A percentile compares a stretch with the other conserved stretches of the same genome.
Evolutionary conservation across 345 rosid species (phyloP).

Genomic region (Sisymbrium irio): DNA sequence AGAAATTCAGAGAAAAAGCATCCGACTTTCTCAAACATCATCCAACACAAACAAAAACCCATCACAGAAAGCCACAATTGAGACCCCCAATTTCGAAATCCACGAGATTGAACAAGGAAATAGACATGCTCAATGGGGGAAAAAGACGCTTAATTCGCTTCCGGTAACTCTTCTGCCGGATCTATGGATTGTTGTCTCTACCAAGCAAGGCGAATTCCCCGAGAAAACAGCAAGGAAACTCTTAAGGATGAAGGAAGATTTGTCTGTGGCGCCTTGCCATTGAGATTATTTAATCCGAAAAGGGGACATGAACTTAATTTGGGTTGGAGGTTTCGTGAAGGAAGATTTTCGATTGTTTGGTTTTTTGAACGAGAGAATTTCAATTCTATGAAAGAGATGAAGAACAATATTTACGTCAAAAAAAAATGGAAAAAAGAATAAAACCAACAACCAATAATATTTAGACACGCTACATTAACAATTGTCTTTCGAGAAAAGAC

Average conservation of each 20-base stretch:
- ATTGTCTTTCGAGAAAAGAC: too few relatives aligned
- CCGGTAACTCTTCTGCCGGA: slow-evolving; percentile 6
- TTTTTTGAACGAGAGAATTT: too few relatives aligned
- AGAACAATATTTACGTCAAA: too few relatives aligned
- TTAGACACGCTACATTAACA: too few relatives aligned
- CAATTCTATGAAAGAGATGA: too few relatives aligned
- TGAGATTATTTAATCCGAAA: slow-evolving; percentile 6
- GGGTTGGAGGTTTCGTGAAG: slow-evolving; percentile 18
- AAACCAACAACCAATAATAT: too few relatives aligned
- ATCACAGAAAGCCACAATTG: not conserved
- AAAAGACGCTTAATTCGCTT: slow-evolving; percentile 54
- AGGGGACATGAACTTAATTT: not conserved
- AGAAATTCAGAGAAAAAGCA: not conserved
- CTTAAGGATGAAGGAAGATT: slow-evolving; percentile 1
- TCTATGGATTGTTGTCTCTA: slow-evolving; percentile 3
- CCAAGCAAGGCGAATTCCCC: not conserved
- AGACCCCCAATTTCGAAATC: not conserved
- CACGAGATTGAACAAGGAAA: not conserved
- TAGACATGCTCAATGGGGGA: slow-evolving; percentile 89
- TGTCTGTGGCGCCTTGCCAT: slow-evolving; percentile 11
- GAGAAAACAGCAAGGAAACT: not conserved
- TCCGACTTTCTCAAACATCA: slow-evolving; percentile 7
- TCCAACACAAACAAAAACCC: slow-evolving; percentile 5
- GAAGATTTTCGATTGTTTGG: too few relatives aligned
- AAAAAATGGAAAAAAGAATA: too few relatives aligned